Conservation (phyloP, 2,329 filamentous ascomycete species). For the Massarina eburnea region DNA sequence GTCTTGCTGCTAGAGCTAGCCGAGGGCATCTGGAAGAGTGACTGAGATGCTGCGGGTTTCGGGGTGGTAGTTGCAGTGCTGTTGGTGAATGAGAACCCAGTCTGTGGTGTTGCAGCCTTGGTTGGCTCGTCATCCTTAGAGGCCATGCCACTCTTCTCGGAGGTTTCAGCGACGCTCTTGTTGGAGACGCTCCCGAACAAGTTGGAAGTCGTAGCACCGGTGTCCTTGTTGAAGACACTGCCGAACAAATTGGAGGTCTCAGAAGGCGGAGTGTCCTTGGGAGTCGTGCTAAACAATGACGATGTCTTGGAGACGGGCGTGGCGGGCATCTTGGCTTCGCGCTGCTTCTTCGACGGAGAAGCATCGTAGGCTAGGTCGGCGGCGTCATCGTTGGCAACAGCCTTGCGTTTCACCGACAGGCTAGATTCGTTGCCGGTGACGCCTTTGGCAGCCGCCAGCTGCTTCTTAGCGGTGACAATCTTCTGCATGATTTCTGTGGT, state of each 20-base stretch:
- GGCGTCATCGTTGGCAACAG: slow-evolving; percentile 12
- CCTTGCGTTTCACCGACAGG: slow-evolving; percentile 37
- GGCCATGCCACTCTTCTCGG: too few species aligned
- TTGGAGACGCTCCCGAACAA: slow-evolving; percentile 13
- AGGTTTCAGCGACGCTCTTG: slow-evolving; percentile 2
- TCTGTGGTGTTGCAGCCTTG: slow-evolving; percentile 1
- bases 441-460: slow-evolving; percentile 29
- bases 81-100: slow-evolving; percentile 14
- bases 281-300: slow-evolving; percentile 13
- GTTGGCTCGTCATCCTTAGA: slow-evolving; percentile 1
- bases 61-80: slow-evolving; percentile 4
- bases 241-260: slow-evolving; percentile 13
- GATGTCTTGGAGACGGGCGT: slow-evolving; percentile 26
- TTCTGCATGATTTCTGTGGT: slow-evolving; percentile 29
- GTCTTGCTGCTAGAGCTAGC: neutral
- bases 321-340: slow-evolving; percentile 16
- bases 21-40: slow-evolving; percentile 1
- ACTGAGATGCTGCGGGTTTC: neutral
- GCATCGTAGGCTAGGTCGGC: slow-evolving; percentile 15
- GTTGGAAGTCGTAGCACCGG: slow-evolving; percentile 3
- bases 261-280: slow-evolving; percentile 10
- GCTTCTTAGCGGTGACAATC: slow-evolving; percentile 32
- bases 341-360: slow-evolving; percentile 29
- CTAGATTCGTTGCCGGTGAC: slow-evolving; percentile 35
- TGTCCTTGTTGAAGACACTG: slow-evolving; percentile 8